Percentiles rank a stretch among this genome's conserved stretches.
phyloP scores from a whole-genome alignment of 2,329 filamentous ascomycete species.

The Huntiella moniliformis region DNA sequence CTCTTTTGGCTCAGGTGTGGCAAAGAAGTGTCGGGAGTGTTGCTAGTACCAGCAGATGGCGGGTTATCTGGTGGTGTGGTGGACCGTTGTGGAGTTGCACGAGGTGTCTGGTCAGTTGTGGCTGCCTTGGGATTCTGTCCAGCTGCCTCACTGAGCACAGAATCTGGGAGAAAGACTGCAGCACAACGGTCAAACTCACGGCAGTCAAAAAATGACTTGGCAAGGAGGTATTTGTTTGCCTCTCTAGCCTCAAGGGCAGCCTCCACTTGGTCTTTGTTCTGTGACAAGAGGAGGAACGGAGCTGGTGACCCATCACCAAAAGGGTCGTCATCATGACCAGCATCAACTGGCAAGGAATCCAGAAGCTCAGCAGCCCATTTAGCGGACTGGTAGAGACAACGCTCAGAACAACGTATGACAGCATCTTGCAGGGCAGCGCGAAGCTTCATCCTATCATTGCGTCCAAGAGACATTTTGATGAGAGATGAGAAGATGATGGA shows the following conservation, averaged over 20 bases:
- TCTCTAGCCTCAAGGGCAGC: constrained; percentile 60
- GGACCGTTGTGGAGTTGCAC: not conserved
- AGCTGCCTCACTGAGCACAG: constrained; percentile 50
- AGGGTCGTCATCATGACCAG: constrained; percentile 28
- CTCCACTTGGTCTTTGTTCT: constrained; percentile 51
- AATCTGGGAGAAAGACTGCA: constrained; percentile 68
- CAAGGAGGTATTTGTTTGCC: constrained; percentile 66
- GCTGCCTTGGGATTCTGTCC: constrained; percentile 25
- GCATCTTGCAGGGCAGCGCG: constrained; percentile 64
- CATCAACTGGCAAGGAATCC: constrained; percentile 41
- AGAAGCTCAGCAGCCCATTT: constrained; percentile 97
- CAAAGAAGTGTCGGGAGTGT: constrained; percentile 18
- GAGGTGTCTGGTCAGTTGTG: constrained; percentile 10
- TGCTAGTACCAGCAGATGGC: not conserved
- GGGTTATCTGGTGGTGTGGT: not conserved
- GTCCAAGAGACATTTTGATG: constrained; percentile 8
- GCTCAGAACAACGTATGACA: constrained; percentile 76
- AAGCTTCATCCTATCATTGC: constrained; percentile 9
- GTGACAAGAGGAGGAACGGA: constrained; percentile 27
- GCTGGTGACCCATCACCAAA: constrained; percentile 21
- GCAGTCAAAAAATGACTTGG: constrained; percentile 89
- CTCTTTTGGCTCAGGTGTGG: constrained; percentile 70
- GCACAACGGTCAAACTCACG: constrained; percentile 89
- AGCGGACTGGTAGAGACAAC: constrained; percentile 86
- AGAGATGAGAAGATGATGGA: too few relatives aligned